Evolutionary conservation across 2,329 filamentous ascomycete species (phyloP), one percentile per base, ranked within the genome.

Genomic region (Ascocoryne sarcoides): DNA sequence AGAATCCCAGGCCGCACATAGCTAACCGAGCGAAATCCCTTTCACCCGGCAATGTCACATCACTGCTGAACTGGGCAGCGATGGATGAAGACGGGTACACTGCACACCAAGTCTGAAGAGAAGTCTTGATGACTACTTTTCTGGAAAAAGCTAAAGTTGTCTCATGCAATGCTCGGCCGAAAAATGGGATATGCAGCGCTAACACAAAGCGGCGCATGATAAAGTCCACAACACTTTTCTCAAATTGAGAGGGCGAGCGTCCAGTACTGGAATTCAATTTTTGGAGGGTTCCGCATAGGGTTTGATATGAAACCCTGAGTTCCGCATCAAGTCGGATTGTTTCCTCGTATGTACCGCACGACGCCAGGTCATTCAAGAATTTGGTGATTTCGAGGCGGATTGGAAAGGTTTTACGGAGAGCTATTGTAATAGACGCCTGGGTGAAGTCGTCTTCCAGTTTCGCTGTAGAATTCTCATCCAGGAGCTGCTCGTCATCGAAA

Each of bases 131-230:
- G 0, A 67, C 59, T 0, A 67, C 63, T 32, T 67, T 70, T 1
- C 69, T 58, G 0, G 73, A 74, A 44, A 66, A 76, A 0, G 70
- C 68, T 43, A 68, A 76, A 2, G 61, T 52, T 1, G 67, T 60
- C 4, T 72, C 61, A 0, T 55, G 54, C 2, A 66, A 54, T 1
- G 67, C 60, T 0, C 60, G 51, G 0, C 54, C 55, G 18, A 70
- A 66, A 50, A 67, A 77, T 0, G 71, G 71, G 2, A 71, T 61
- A 50, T 83, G 77, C 0, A 82, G 62, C 0, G 68, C 62, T 4
- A 73, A 61, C 2, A 79, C 55, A 49, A 74, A 76, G 7, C 73
- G 70, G 18, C 70, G 66, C 44, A 76, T 63, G 16, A 75, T 55
- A 31, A 74, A 62, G 19, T 76, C 68, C 4, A 74, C 52, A 1